phyloP scores from a whole-genome alignment of 371 early-diverging fungal genomes.

The Actinomortierella wolfii region DNA sequence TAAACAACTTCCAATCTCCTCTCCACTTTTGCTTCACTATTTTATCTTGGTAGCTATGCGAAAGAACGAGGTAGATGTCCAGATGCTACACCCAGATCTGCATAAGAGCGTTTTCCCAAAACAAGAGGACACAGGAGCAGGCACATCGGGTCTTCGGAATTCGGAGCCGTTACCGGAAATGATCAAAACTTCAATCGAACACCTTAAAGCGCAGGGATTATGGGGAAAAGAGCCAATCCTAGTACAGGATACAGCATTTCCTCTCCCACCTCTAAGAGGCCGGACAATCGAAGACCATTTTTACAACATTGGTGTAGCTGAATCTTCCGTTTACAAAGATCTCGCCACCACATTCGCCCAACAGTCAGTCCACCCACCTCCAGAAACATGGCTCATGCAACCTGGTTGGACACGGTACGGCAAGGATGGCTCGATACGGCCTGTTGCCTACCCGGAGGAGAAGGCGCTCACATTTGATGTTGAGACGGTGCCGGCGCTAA shows the following conservation, averaged over 20 bases:
- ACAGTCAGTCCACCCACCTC: conserved; percentile 55
- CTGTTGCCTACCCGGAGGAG: conserved; percentile 67
- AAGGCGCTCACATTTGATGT: conserved; percentile 87
- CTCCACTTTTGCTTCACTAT: background rate
- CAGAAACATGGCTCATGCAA: conserved; percentile 61
- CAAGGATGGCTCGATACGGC: conserved; percentile 36
- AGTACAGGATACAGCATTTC: conserved; percentile 49
- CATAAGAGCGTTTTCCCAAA: conserved; percentile 51
- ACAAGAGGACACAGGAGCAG: background rate
- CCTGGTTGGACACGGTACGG: conserved; percentile 90
- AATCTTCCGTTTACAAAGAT: conserved; percentile 44
- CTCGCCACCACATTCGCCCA: conserved; percentile 28
- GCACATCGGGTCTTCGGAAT: background rate
- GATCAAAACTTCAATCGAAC: conserved; percentile 53
- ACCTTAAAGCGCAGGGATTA: conserved; percentile 67
- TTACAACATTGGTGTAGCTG: conserved; percentile 69
- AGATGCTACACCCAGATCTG: conserved; percentile 54
- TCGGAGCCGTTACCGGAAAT: conserved; percentile 37
- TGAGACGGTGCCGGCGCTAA: conserved; percentile 73
- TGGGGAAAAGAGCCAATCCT: conserved; percentile 67
- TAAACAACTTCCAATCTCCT: too few relatives aligned
- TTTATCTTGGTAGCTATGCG: conserved; percentile 14
- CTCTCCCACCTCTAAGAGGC: conserved; percentile 61
- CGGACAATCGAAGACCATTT: conserved; percentile 84
- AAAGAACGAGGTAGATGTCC: conserved; percentile 55